Evolutionary conservation across 345 rosid species (phyloP), one percentile per base, ranked within the genome.

Genomic region (Brassica rapa): DNA sequence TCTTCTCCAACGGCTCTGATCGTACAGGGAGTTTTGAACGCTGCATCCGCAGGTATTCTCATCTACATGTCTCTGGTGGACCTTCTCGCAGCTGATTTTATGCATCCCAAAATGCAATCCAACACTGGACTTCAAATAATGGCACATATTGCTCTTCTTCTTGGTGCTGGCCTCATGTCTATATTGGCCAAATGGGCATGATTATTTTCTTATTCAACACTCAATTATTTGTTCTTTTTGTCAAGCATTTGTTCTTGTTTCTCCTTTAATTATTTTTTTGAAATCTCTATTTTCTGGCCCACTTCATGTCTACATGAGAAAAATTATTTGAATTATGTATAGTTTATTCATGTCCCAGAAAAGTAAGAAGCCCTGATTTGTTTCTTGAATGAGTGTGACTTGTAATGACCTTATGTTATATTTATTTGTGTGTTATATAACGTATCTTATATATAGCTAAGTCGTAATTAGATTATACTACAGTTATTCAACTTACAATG

Each of bases 21-120:
- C 4, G 84, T 87, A 8, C 86, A 87, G 72, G 97, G 94, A 3
- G 49, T 85, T 1, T 74, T 89, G 3, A 80, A 89, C 32, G 82
- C 94, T 14, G 89, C 90, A 33, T 82, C 91, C 0, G 88, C 92
- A 1, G 94, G 94, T 69, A 88, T 91, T 39, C 81, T 91, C 16
- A 89, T 88, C 14, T 87, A 89, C 70, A 88, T 88, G 97, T 86
- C 94, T 10, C 75, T 91, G 1, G 97, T 91, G 41, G 92, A 89
- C 80, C 90, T 91, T 70, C 86, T 89, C 49, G 92, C 92, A 11
- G 76, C 83, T n/a, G 92, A 88, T 74, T 85, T 88, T 66, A 75
- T 82, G 90, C 88, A 73, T 66, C 84, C 89, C 5, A 85, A 75
- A 33, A 41, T 89, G 89, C 84, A 80, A 71, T 71, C 68, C 63